These are phyloP conservation scores for Oropetium thomaeum DNA, from an alignment of 176 grass and related monocot species.

Conservation along the genomic window DNA sequence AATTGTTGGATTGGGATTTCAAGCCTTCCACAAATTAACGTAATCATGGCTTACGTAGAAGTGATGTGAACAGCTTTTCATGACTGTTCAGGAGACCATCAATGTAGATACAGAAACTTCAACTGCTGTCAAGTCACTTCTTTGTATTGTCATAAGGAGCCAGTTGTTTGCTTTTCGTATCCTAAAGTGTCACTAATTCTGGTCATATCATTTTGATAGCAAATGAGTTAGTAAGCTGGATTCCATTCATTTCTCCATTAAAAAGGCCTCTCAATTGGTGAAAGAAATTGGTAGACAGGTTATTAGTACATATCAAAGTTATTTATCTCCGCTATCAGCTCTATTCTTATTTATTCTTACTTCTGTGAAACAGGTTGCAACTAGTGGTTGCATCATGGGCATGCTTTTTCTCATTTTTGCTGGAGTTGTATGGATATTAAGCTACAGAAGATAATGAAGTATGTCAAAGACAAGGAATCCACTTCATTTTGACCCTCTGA, in stretches of 20 bases:
- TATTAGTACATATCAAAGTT: not conserved
- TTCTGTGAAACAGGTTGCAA: slow-evolving; percentile 63
- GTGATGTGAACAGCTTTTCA: not conserved
- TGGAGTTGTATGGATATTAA: too few species aligned
- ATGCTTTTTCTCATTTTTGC: slow-evolving; percentile 93
- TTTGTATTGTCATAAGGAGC: slow-evolving; percentile 19
- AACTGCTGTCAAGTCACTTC: slow-evolving; percentile 54
- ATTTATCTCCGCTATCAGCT: not conserved
- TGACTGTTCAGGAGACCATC: slow-evolving; percentile 86
- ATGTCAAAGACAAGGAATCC: too few species aligned
- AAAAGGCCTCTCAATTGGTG: slow-evolving; percentile 89
- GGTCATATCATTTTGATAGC: slow-evolving; percentile 34
- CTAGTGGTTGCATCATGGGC: slow-evolving; percentile 92
- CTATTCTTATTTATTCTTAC: slow-evolving; percentile 2
- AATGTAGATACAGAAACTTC: slow-evolving; percentile 91
- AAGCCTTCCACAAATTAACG: not conserved
- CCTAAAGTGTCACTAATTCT: not conserved
- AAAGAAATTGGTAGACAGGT: slow-evolving; percentile 96
- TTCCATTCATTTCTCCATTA: slow-evolving; percentile 97
- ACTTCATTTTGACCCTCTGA: too few species aligned
- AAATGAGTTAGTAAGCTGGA: slow-evolving; percentile 89
- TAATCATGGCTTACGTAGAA: not conserved
- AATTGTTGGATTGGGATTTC: not conserved
- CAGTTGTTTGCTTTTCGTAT: not conserved
- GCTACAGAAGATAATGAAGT: too few species aligned